These are phyloP conservation scores for Umbilicus rupestris DNA, from an alignment of 164 flowering plant species.

Conservation along the genomic window DNA sequence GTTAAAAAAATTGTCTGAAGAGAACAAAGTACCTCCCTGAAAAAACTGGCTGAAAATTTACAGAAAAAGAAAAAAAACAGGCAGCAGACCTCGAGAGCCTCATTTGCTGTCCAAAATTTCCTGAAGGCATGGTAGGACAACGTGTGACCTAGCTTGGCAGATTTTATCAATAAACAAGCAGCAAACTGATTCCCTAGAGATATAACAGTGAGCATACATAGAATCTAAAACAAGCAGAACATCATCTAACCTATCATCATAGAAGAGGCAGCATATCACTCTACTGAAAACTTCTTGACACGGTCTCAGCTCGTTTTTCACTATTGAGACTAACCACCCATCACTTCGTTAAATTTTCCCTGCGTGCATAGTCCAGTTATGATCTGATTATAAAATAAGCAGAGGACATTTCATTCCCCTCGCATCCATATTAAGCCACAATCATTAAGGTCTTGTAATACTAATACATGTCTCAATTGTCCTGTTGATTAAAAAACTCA, in stretches of 20 bases:
- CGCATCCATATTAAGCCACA: constrained; percentile 35
- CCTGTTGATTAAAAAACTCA: constrained; percentile 28
- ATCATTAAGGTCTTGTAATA: constrained; percentile 11
- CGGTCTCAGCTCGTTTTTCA: constrained; percentile 32
- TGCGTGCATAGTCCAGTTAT: constrained; percentile 36
- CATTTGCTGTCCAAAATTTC: constrained; percentile 19
- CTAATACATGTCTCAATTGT: constrained; percentile 10
- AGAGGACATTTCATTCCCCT: constrained; percentile 29
- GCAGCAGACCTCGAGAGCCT: neutral
- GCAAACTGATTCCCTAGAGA: constrained; percentile 15
- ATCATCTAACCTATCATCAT: constrained; percentile 29
- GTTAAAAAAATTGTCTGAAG: too few relatives aligned
- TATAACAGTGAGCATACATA: constrained; percentile 35
- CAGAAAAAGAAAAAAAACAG: neutral
- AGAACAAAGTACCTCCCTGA: neutral
- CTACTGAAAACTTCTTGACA: constrained; percentile 24
- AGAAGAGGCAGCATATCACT: constrained; percentile 27
- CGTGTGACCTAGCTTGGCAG: constrained; percentile 17
- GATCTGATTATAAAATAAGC: constrained; percentile 24
- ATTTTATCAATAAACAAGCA: constrained; percentile 21
- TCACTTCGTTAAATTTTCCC: constrained; percentile 27
- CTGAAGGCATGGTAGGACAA: constrained; percentile 18
- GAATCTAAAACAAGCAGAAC: constrained; percentile 29
- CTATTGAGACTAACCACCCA: constrained; percentile 40
- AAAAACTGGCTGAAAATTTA: neutral